A percentile compares a stretch with the other conserved stretches of the same genome.
Evolutionary conservation across 176 grass and related monocot genomes (phyloP).

Genomic region (Thinopyrum elongatum): DNA sequence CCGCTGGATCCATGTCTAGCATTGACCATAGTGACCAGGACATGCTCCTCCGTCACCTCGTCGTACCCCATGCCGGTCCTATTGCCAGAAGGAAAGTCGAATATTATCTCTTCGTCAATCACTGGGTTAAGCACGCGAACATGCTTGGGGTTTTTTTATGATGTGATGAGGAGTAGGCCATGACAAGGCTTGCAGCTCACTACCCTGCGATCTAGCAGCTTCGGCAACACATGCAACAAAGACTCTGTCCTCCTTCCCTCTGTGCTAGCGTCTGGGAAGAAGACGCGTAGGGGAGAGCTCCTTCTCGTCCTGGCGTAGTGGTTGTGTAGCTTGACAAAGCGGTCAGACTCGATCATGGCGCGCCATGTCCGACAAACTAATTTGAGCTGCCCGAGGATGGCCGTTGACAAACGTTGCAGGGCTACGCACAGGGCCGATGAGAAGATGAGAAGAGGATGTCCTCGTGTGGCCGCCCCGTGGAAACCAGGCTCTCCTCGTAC

Average conservation of each 20-base stretch:
- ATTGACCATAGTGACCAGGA: not conserved
- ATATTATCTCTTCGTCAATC: not conserved
- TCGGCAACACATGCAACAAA: not conserved
- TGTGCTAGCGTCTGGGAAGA: not conserved
- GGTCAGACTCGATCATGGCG: not conserved
- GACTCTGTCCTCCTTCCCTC: not conserved
- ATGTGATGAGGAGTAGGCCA: not conserved
- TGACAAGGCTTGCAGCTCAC: not conserved
- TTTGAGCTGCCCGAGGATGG: not conserved
- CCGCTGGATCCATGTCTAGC: not conserved
- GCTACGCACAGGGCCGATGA: not conserved
- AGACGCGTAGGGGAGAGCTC: not conserved
- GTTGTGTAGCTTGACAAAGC: not conserved
- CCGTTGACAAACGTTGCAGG: not conserved
- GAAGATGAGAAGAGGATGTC: slow-evolving; percentile 2
- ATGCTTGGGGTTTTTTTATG: not conserved
- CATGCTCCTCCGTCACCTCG: not conserved
- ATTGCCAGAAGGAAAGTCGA: not conserved
- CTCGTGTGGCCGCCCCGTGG: not conserved
- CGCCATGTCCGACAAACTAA: not conserved
- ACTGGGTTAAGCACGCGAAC: not conserved
- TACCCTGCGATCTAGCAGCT: not conserved
- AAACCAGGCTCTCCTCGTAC: not conserved
- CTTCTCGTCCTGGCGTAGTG: not conserved
- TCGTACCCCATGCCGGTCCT: not conserved